Percentiles rank a stretch among this genome's conserved stretches.
phyloP scores from a whole-genome alignment of 768 basidiomycete genomes.

The Panellus pusillus region DNA sequence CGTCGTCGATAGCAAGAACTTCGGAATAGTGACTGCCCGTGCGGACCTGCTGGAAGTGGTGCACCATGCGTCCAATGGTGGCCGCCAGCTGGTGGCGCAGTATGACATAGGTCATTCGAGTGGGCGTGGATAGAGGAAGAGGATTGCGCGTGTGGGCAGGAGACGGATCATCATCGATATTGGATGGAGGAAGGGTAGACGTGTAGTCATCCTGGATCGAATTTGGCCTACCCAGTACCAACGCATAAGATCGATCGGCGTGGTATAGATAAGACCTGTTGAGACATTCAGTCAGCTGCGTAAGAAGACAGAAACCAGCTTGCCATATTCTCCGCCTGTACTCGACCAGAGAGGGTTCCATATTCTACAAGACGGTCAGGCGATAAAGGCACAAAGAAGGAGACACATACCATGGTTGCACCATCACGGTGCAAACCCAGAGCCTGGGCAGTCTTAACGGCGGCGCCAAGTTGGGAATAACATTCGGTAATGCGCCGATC shows the following conservation, averaged over 20 bases:
- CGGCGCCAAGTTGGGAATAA: slow-evolving; percentile 94
- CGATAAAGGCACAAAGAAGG: background rate
- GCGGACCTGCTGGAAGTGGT: slow-evolving; percentile 88
- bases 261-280: slow-evolving; percentile 87
- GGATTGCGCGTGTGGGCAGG: slow-evolving; percentile 46
- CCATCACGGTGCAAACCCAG: slow-evolving; percentile 92
- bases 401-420: slow-evolving; percentile 62
- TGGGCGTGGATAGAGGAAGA: slow-evolving; percentile 67
- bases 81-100: slow-evolving; percentile 78
- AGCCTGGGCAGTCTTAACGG: slow-evolving; percentile 90
- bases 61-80: slow-evolving; percentile 88
- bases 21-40: slow-evolving; percentile 80
- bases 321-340: slow-evolving; percentile 91
- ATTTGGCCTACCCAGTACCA: slow-evolving; percentile 87
- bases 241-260: slow-evolving; percentile 88
- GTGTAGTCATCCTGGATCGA: slow-evolving; percentile 90
- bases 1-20: slow-evolving; percentile 79
- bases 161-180: slow-evolving; percentile 63
- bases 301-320: slow-evolving; percentile 2
- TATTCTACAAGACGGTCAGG: slow-evolving; percentile 43
- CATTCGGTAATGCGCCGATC: slow-evolving; percentile 91
- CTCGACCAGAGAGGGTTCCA: slow-evolving; percentile 77
- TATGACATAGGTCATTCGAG: slow-evolving; percentile 85
- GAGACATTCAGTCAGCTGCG: slow-evolving; percentile 8
- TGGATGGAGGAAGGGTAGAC: slow-evolving; percentile 75